Evolutionary conservation across 2,329 filamentous ascomycete species (phyloP).

Genomic region (Diplodia corticola): DNA sequence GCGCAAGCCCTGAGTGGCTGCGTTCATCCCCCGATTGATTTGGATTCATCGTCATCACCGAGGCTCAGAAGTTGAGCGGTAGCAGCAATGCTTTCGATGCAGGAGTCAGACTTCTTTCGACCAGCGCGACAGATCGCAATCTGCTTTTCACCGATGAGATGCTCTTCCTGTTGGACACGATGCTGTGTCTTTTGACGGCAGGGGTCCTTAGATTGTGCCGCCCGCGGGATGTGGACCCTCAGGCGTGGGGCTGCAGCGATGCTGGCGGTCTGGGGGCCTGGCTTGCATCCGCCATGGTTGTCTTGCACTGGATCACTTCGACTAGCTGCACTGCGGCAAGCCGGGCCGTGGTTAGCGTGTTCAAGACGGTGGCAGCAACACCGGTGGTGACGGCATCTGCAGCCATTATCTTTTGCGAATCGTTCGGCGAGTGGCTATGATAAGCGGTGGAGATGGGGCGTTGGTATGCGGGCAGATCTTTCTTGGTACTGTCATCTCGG

Average conservation of each 20-base stretch:
- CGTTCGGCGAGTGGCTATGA: not conserved
- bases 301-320: not conserved
- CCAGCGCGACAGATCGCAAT: not conserved
- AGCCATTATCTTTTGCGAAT: slow-evolving; percentile 4
- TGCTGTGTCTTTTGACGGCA: not conserved
- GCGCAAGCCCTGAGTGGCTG: not conserved
- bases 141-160: not conserved
- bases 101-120: not conserved
- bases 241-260: not conserved
- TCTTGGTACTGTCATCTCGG: slow-evolving; percentile 16
- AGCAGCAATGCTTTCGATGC: not conserved
- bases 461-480: not conserved
- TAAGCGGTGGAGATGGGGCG: not conserved
- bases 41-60: not conserved
- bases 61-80: not conserved
- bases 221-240: not conserved
- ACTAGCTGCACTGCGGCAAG: not conserved
- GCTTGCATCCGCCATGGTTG: not conserved
- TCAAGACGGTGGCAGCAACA: not conserved
- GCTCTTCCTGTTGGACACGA: not conserved
- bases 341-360: slow-evolving; percentile 11
- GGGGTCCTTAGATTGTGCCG: not conserved
- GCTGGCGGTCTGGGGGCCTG: not conserved
- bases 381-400: slow-evolving; percentile 8
- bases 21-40: not conserved